These are phyloP conservation scores for Mycocentrospora acerina DNA, from an alignment of 2,329 filamentous ascomycete genomes.

Conservation along the genomic window DNA sequence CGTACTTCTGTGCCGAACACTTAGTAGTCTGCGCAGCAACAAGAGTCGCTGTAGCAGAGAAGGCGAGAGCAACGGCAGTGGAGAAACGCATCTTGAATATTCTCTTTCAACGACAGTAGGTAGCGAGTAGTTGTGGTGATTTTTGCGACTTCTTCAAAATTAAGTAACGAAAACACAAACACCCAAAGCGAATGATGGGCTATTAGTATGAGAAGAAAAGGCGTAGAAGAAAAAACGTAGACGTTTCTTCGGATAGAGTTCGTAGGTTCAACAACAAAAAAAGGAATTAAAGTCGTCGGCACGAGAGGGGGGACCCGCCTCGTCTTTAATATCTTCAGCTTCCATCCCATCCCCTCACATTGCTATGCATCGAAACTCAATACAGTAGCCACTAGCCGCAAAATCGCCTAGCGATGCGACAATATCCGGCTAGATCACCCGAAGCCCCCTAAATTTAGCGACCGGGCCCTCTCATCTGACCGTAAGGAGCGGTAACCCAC, in stretches of 20 bases:
- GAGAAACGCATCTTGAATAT: slow-evolving; percentile 40
- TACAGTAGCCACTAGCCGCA: slow-evolving; percentile 4
- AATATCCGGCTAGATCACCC: slow-evolving; percentile 4
- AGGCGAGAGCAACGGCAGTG: slow-evolving; percentile 25
- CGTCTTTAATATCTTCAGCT: background rate
- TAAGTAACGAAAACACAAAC: too few relatives aligned
- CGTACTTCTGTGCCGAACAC: slow-evolving; percentile 44
- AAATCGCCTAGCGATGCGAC: too few relatives aligned
- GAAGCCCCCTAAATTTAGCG: slow-evolving; percentile 7
- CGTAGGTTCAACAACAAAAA: too few relatives aligned
- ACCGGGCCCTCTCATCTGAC: too few relatives aligned
- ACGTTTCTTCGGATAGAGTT: background rate
- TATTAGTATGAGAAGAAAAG: background rate
- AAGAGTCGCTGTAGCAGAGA: slow-evolving; percentile 39
- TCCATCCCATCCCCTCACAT: background rate
- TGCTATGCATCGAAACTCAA: background rate
- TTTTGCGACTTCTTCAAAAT: too few relatives aligned
- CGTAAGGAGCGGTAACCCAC: too few relatives aligned
- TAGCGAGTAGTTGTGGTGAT: too few relatives aligned
- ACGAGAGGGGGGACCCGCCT: background rate
- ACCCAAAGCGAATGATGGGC: slow-evolving; percentile 30
- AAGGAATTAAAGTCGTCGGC: slow-evolving; percentile 2
- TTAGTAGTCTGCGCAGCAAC: slow-evolving; percentile 43
- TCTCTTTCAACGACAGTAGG: slow-evolving; percentile 1
- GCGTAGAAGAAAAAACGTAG: slow-evolving; percentile 3